phyloP scores from a whole-genome alignment of 192 early-diverging fungal species.

The Linnemannia schmuckeri region DNA sequence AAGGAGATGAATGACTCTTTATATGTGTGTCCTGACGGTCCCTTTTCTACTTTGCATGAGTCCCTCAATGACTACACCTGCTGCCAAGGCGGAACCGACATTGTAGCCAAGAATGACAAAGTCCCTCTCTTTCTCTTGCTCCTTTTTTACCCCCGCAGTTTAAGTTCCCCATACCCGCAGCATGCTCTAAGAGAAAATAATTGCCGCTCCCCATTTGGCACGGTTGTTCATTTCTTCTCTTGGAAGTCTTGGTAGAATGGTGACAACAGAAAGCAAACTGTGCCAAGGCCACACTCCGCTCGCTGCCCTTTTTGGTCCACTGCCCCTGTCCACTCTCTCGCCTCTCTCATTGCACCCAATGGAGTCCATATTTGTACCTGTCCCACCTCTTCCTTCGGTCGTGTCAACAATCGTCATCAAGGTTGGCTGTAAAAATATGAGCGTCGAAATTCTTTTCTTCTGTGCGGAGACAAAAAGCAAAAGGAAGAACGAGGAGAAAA shows the following conservation, averaged over 20 bases:
- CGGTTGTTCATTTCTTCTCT: conserved; percentile 1
- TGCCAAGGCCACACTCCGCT: conserved; percentile 2
- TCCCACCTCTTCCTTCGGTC: not conserved
- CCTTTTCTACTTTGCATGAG: not conserved
- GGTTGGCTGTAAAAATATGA: not conserved
- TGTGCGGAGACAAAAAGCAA: not conserved
- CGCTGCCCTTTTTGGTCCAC: not conserved
- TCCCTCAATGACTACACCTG: not conserved
- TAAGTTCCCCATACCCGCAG: not conserved
- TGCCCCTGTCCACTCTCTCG: not conserved
- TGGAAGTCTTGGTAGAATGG: not conserved
- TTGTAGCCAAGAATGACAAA: not conserved
- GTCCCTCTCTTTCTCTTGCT: not conserved
- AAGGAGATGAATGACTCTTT: not conserved
- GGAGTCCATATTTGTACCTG: not conserved
- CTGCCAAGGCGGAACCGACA: not conserved
- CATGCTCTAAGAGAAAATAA: not conserved
- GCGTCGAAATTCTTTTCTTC: conserved; percentile 4
- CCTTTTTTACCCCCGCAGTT: not conserved
- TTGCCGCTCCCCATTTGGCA: not conserved
- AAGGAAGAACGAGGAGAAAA: not conserved
- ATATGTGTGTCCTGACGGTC: not conserved
- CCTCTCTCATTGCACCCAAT: not conserved
- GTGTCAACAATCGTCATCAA: conserved; percentile 4
- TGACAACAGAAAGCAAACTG: not conserved